A percentile compares a stretch with the other conserved stretches of the same genome.
Evolutionary conservation across 805 yeast genomes (phyloP).

Genomic region (Sugiyamaella chiloensis): DNA sequence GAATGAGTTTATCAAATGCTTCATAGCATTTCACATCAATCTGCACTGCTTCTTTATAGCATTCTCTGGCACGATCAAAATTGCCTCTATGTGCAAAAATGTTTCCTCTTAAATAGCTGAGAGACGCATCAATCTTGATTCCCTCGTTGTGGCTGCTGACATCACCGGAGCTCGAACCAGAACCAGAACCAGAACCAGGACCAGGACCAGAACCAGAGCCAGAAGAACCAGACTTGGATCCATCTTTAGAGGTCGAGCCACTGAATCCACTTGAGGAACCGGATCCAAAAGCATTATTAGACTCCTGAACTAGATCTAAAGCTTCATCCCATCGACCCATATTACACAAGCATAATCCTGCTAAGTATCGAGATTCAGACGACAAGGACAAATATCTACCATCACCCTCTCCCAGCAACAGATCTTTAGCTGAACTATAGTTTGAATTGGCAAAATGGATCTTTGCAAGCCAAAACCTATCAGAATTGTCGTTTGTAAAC

Average conservation of each 20-base stretch:
- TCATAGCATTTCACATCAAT: slow-evolving; percentile 92
- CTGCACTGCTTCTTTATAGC: slow-evolving; percentile 78
- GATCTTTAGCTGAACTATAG: slow-evolving; percentile 71
- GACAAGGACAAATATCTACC: slow-evolving; percentile 37
- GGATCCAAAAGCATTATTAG: slow-evolving; percentile 30
- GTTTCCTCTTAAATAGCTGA: slow-evolving; percentile 81
- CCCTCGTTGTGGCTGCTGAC: slow-evolving; percentile 44
- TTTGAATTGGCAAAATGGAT: slow-evolving; percentile 75
- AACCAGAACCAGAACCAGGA: too few species aligned
- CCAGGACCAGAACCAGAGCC: too few species aligned
- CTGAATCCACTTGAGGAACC: too few species aligned
- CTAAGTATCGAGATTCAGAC: slow-evolving; percentile 62
- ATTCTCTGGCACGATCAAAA: slow-evolving; percentile 80
- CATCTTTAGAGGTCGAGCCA: neutral
- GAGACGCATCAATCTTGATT: slow-evolving; percentile 78
- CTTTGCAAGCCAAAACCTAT: slow-evolving; percentile 96
- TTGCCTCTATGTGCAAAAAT: slow-evolving; percentile 80
- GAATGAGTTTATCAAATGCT: slow-evolving; percentile 77
- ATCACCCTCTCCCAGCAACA: slow-evolving; percentile 56
- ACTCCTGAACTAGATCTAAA: slow-evolving; percentile 76
- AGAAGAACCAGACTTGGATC: too few species aligned
- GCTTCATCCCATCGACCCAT: slow-evolving; percentile 86
- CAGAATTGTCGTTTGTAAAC: slow-evolving; percentile 80
- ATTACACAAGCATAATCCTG: slow-evolving; percentile 66
- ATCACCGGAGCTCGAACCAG: too few species aligned